Percentiles rank a stretch among this genome's conserved stretches.
Evolutionary conservation across 1,284 basidiomycete genomes (phyloP).

Genomic region (Amylostereum areolatum): DNA sequence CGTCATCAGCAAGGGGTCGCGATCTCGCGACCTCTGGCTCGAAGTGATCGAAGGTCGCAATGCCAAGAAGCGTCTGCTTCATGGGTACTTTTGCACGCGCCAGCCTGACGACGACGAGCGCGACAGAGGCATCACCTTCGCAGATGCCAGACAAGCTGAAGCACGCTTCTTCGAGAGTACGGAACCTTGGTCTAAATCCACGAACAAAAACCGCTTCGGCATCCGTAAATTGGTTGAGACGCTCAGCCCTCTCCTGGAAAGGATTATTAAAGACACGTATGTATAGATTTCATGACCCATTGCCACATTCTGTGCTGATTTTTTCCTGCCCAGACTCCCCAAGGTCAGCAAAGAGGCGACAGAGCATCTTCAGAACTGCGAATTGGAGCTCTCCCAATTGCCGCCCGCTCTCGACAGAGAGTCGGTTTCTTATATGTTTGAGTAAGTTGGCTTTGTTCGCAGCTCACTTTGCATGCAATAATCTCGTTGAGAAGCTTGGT

Average conservation of each 20-base stretch:
- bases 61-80: constrained; percentile 32
- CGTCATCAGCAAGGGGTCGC: constrained; percentile 36
- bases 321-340: constrained; percentile 32
- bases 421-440: constrained; percentile 39
- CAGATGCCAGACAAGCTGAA: constrained; percentile 34
- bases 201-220: constrained; percentile 44
- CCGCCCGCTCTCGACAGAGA: constrained; percentile 35
- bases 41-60: constrained; percentile 43
- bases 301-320: background rate
- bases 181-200: constrained; percentile 43
- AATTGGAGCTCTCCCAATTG: constrained; percentile 30
- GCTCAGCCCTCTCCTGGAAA: constrained; percentile 46
- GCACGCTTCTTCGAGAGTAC: constrained; percentile 40
- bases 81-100: constrained; percentile 64
- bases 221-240: constrained; percentile 47
- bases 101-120: constrained; percentile 60
- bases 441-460: constrained; percentile 3
- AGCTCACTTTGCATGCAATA: background rate
- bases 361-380: constrained; percentile 29
- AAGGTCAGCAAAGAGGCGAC: constrained; percentile 30
- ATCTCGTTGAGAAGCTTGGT: constrained; percentile 21
- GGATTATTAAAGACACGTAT: constrained; percentile 45
- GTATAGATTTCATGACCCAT: constrained; percentile 14
- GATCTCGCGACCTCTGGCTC: constrained; percentile 55
- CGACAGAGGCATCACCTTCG: constrained; percentile 25